Evolutionary conservation across 2,329 filamentous ascomycete species (phyloP).

Genomic region (Pyrenochaeta sp.): DNA sequence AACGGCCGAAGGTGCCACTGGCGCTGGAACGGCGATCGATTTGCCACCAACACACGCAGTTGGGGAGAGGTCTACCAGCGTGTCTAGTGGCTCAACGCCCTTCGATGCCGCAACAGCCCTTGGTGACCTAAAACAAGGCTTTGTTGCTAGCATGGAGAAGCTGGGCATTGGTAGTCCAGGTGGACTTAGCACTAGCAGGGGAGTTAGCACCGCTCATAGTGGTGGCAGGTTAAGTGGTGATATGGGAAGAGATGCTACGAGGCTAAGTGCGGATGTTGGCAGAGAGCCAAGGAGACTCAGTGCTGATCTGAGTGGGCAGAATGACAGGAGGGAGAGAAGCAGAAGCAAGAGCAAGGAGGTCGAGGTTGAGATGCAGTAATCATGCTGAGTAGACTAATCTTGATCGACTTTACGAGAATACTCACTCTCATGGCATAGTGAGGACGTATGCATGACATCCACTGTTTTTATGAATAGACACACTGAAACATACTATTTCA

Average conservation of each 20-base stretch:
- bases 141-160: conserved; percentile 42
- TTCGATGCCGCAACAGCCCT: conserved; percentile 38
- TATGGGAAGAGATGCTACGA: conserved; percentile 13
- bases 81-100: conserved; percentile 21
- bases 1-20: conserved; percentile 41
- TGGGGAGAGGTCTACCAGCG: conserved; percentile 17
- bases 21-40: conserved; percentile 38
- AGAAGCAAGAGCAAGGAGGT: conserved; percentile 33
- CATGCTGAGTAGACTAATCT: background rate
- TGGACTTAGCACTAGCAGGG: conserved; percentile 13
- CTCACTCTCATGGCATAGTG: background rate
- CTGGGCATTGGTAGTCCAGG: conserved; percentile 32
- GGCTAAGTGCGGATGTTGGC: conserved; percentile 14
- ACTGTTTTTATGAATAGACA: too few relatives aligned
- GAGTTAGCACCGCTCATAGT: conserved; percentile 23
- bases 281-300: background rate
- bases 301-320: conserved; percentile 15
- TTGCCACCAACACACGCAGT: conserved; percentile 34
- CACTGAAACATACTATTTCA: too few relatives aligned
- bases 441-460: background rate
- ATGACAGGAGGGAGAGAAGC: conserved; percentile 24
- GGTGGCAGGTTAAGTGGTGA: conserved; percentile 20
- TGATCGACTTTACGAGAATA: background rate
- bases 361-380: conserved; percentile 49
- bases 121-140: conserved; percentile 39